These are phyloP conservation scores for Colletotrichum lentis DNA, from an alignment of 2,329 filamentous ascomycete species.

Conservation along the genomic window DNA sequence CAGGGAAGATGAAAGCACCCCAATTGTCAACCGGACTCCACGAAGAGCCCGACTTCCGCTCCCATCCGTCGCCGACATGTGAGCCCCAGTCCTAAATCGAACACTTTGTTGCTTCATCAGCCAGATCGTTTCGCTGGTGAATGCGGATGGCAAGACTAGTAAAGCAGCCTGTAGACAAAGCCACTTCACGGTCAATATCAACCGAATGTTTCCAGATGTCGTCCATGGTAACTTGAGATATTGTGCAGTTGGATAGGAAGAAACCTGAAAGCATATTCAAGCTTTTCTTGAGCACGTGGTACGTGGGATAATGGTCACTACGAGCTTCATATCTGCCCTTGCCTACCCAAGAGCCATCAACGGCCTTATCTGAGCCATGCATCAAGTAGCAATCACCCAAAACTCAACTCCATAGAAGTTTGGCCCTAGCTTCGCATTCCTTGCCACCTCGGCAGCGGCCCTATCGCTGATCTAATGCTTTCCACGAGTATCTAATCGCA, in stretches of 20 bases:
- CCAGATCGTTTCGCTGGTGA: constrained; percentile 18
- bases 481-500: no score
- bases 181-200: constrained; percentile 4
- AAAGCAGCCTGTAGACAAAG: constrained; percentile 19
- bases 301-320: no score
- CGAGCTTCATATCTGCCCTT: no score
- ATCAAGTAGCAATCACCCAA: no score
- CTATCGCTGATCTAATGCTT: no score
- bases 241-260: background rate
- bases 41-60: constrained; percentile 15
- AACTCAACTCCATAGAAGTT: no score
- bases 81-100: constrained; percentile 17
- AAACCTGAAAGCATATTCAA: background rate
- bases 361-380: no score
- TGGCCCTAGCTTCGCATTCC: no score
- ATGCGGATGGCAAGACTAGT: constrained; percentile 24
- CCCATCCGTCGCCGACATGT: constrained; percentile 15
- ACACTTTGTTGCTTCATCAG: constrained; percentile 17
- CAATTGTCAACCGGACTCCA: constrained; percentile 25
- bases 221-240: background rate
- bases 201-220: constrained; percentile 11
- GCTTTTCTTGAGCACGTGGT: no score
- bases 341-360: no score
- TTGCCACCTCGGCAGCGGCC: no score
- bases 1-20: constrained; percentile 27